These are phyloP conservation scores for Melanomma pulvis-pyrius DNA, from an alignment of 495 filamentous ascomycete species.

Conservation along the genomic window DNA sequence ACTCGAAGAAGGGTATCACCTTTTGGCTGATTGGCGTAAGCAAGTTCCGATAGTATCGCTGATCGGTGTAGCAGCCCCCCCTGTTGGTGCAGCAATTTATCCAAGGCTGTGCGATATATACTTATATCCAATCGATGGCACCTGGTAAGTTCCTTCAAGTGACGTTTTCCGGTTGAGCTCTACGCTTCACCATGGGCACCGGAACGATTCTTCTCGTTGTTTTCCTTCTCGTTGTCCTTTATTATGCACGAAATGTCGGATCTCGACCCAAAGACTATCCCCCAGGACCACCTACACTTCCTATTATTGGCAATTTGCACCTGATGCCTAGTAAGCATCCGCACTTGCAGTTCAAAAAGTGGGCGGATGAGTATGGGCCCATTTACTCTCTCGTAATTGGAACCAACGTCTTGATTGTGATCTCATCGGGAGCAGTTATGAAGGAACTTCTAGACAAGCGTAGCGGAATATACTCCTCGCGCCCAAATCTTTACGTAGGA, in stretches of 20 bases:
- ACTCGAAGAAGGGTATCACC: too few relatives aligned
- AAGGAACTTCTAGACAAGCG: slow-evolving; percentile 47
- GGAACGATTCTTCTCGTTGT: not conserved
- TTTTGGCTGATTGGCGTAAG: too few relatives aligned
- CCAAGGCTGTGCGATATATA: too few relatives aligned
- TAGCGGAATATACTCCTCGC: slow-evolving; percentile 41
- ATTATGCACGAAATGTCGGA: slow-evolving; percentile 36
- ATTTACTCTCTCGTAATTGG: slow-evolving; percentile 44
- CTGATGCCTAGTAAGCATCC: slow-evolving; percentile 12
- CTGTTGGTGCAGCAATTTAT: too few relatives aligned
- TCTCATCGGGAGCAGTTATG: slow-evolving; percentile 39
- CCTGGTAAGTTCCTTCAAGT: too few relatives aligned
- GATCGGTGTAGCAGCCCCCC: too few relatives aligned
- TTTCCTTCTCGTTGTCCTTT: slow-evolving; percentile 1
- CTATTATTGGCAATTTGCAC: slow-evolving; percentile 18
- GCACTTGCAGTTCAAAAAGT: slow-evolving; percentile 47
- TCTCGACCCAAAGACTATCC: slow-evolving; percentile 43
- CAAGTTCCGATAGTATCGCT: too few relatives aligned
- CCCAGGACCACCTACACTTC: slow-evolving; percentile 45
- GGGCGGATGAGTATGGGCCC: slow-evolving; percentile 49
- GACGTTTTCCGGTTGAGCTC: not conserved
- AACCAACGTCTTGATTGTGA: slow-evolving; percentile 39
- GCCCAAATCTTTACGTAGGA: slow-evolving; percentile 33
- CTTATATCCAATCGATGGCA: too few relatives aligned
- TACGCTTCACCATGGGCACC: not conserved